Evolutionary conservation across 306 rosid genomes (phyloP), one percentile per base, ranked within the genome.

Genomic region (Castanea mollissima): DNA sequence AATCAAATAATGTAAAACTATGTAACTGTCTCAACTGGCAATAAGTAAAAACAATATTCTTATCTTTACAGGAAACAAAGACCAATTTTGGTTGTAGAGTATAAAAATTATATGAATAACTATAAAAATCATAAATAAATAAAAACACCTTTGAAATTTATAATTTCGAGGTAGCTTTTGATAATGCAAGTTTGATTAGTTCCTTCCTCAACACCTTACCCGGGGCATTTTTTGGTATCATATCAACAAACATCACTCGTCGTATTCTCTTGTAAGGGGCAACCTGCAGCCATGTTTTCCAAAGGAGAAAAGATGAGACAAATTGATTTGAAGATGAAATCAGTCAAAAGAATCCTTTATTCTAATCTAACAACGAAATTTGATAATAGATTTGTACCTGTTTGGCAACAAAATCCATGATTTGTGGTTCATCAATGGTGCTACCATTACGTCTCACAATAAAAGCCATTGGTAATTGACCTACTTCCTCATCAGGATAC

Each of bases 401-500:
- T 60, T 87, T 85, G 76, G 90, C 82, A 20, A 92, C 85, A 69
- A 82, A 90, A 60, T 88, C 85, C 73, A 76, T 84, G 29, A 92
- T 74, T 58, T 82, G 81, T 27, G 80, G 79, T 81, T 88, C 86
- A 20, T 64, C 55, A 15, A 85, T 74, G 5, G 41, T 69, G 57
- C 94, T 87, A 21, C 81, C 87, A 12, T 23, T 63, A 4, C 77
- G 68, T 83, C 89, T 85, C 63, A 90, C 87, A 52, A 92, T 89
- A 60, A 77, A 87, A 13, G 94, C 92, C 85, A 92, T 76, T 3
- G 97, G 97, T 41, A 92, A 78, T 51, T 92, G 94, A n/a, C 97
- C 97, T 0, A 91, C 94, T 77, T 90, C 92, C 31, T 87, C 92
- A 76, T 90, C 90, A 5, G 94, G 92, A 71, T 84, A 92, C 75